Evolutionary conservation across 495 filamentous ascomycete genomes (phyloP).

Genomic region (Parathielavia hyrcaniae): DNA sequence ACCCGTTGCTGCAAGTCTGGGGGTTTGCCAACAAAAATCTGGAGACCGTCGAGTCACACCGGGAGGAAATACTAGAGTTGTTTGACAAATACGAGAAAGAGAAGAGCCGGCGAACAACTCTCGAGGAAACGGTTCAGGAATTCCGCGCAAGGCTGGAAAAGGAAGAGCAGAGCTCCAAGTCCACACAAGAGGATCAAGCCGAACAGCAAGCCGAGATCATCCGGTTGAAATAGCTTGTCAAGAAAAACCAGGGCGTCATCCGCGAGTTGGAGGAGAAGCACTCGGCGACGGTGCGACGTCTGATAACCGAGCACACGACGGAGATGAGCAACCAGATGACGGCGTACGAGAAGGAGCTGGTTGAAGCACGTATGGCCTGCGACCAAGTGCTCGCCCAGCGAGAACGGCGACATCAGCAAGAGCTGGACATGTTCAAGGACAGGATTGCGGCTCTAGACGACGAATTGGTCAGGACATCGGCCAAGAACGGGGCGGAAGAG

Average conservation of each 20-base stretch:
- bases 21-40: neutral
- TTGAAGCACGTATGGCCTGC: neutral
- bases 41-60: neutral
- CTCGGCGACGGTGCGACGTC: neutral
- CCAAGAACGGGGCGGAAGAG: no score
- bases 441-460: no score
- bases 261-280: neutral
- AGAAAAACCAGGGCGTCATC: neutral
- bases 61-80: neutral
- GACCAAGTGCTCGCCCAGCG: neutral
- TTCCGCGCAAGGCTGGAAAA: neutral
- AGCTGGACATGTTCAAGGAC: neutral
- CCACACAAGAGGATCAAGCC: neutral
- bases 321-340: neutral
- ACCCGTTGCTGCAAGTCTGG: no score
- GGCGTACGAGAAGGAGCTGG: neutral
- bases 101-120: neutral
- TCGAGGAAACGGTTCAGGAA: neutral
- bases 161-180: neutral
- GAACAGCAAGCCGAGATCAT: neutral
- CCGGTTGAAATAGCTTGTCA: neutral
- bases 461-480: no score
- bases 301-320: neutral
- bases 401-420: neutral
- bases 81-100: neutral